Evolutionary conservation across 371 early-diverging fungal genomes (phyloP).

Genomic region (Globomyces sp.): DNA sequence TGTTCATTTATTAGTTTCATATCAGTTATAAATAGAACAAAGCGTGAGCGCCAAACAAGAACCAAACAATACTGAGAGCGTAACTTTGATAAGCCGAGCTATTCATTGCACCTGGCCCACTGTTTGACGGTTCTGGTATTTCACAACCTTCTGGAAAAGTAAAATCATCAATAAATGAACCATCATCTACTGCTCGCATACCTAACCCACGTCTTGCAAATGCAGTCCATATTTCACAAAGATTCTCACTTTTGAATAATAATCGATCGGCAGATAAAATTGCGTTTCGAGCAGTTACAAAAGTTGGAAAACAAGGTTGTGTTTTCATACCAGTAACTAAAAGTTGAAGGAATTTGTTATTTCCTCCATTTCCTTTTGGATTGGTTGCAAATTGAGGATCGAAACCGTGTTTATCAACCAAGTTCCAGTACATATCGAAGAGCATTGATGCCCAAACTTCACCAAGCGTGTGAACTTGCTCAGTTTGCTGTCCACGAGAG

Average conservation of each 20-base stretch:
- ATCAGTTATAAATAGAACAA: no score
- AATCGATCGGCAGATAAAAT: slow-evolving; percentile 77
- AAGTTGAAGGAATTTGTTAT: slow-evolving; percentile 64
- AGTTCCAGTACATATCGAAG: slow-evolving; percentile 83
- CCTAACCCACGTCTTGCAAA: slow-evolving; percentile 94
- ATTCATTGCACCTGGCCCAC: no score
- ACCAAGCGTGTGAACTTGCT: slow-evolving; percentile 36
- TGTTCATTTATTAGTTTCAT: no score
- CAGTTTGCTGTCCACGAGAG: slow-evolving; percentile 16
- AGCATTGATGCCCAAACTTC: slow-evolving; percentile 51
- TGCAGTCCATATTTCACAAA: slow-evolving; percentile 78
- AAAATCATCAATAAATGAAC: slow-evolving; percentile 20
- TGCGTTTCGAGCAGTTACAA: slow-evolving; percentile 87
- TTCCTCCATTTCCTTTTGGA: slow-evolving; percentile 34
- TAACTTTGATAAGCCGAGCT: no score
- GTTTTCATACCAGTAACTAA: slow-evolving; percentile 84
- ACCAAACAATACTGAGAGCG: no score
- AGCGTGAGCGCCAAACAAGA: no score
- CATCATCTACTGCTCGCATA: slow-evolving; percentile 18
- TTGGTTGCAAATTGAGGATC: slow-evolving; percentile 45
- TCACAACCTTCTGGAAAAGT: slow-evolving; percentile 24
- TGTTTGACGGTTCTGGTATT: no score
- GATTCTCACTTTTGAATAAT: slow-evolving; percentile 71
- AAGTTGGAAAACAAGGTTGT: slow-evolving; percentile 87
- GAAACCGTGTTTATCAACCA: slow-evolving; percentile 71